phyloP scores from a whole-genome alignment of 1,139 yeast genomes.

The Pichia sp. region DNA sequence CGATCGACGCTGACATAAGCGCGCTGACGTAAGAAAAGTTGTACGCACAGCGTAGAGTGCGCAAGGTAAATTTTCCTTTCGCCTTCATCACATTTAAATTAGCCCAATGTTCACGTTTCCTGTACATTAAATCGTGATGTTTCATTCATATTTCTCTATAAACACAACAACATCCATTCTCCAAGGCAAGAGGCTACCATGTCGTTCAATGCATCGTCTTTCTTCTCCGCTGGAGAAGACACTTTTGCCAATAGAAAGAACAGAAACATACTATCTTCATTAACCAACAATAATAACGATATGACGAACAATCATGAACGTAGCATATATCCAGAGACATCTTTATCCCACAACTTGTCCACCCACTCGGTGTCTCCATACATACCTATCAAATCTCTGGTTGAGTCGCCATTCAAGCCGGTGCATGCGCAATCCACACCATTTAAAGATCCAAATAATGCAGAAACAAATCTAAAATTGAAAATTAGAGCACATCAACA shows the following conservation, averaged over 20 bases:
- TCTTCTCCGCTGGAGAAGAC: constrained; percentile 6
- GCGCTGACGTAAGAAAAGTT: too few relatives aligned
- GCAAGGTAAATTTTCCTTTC: too few relatives aligned
- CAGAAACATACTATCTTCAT: neutral
- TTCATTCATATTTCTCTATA: too few relatives aligned
- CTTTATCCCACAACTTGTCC: neutral
- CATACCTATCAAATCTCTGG: constrained; percentile 29
- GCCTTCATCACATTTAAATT: too few relatives aligned
- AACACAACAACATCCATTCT: too few relatives aligned
- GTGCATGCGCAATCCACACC: constrained; percentile 1
- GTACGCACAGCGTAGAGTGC: too few relatives aligned
- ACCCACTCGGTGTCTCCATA: constrained; percentile 13
- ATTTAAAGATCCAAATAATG: neutral
- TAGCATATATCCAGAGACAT: constrained; percentile 2
- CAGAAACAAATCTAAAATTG: constrained; percentile 14
- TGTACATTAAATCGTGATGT: too few relatives aligned
- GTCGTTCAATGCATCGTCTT: constrained; percentile 6
- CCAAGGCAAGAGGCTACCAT: too few relatives aligned
- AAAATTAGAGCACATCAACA: constrained; percentile 22
- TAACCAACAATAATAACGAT: neutral
- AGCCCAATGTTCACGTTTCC: too few relatives aligned
- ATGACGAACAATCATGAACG: neutral
- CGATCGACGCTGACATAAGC: too few relatives aligned
- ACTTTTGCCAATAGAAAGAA: constrained; percentile 4
- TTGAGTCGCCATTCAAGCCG: constrained; percentile 31